Base-by-base conservation (phyloP, 805 yeast species). In the Kodamaea hsintzibuensis region DNA sequence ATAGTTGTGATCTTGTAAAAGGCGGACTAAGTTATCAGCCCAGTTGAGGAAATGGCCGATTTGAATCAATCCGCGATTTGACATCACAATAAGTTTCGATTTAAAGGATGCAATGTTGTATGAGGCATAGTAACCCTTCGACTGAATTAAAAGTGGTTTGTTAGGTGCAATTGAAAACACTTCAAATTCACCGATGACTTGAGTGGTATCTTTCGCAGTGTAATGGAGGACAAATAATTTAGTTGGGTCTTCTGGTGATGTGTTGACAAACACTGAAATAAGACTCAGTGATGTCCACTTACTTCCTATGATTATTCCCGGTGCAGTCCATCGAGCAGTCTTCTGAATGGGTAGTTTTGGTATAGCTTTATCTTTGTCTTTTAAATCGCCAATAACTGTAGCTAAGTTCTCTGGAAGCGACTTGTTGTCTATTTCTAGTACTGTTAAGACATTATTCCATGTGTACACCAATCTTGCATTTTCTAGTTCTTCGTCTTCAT, bases 11-110 rank as follows among this genome's bases (percentile, higher is more conserved):
- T 17, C 44, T 9, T 80, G 72, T 47, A 90, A 71, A 10, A 81
- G 62, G 6, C 68, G 73, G 54, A 81, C 65, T 1, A 89, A 66
- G 25, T 76, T 72, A 58, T 88, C 92, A 0, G 86, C 89, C 96
- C 91, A 90, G 59, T 79, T 83, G 2, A 83, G 72, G 13, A 83
- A 67, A 19, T 82, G 73, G 0, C 92, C 96, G 2, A 85, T 76
- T 5, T 71, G 79, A 0, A 90, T 40, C 10, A 30, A 30, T 37
- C 43, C 42, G 2, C 42, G 18, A 6, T 14, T 19, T 14, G 44
- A 40, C 5, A 46, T 33, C 6, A 51, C 38, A 6, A 45, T 38
- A n/a, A 51, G 54, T 16, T 39, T 51, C 6, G 54, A 45, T 37
- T 51, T 51, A 46, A 51, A 45, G 14, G 54, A 39, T 19, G 44